Evolutionary conservation across 306 rosid genomes (phyloP), one percentile per base, ranked within the genome.

Genomic region (Senna siamea): DNA sequence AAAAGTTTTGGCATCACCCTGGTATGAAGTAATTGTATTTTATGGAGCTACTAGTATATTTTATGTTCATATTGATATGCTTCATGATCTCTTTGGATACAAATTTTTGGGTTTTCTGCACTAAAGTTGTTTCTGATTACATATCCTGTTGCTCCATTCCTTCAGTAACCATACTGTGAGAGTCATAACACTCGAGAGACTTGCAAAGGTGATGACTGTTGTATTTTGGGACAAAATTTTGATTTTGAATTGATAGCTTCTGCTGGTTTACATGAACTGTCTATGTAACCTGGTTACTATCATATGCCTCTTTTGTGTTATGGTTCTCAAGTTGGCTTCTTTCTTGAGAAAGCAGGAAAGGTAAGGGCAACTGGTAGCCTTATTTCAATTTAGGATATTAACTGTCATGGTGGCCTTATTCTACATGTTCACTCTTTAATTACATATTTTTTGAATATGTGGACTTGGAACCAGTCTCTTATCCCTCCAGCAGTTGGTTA

Each of bases 1-100:
- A 89, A 76, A 93, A 91, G 88, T 91, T 93, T 85, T 93, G 98
- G 97, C 97, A 88, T 72, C 89, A 89, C 53, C 97, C 97, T 86
- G 98, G 98, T 93, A 88, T 69, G 70, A 55, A 76, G 37, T 76
- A 58, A 35, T 38, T 30, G 50, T 11, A 59, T 70, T 57, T 73
- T 64, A 55, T 43, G 66, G 7, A 51, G 47, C 38, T 22, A 28
- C 70, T 60, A n/a, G n/a, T n/a, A 12, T 67, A 11, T 70, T 46
- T 22, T 69, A 70, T 34, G 60, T 65, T 48, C 6, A 17, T 52
- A 53, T 60, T 74, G 61, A 48, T 15, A 22, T 75, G 37, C 14
- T 70, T 57, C 54, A 50, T 58, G 48, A 58, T 76, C 61, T 62
- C 34, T 37, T 47, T 74, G 41, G 40, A 51, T 79, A 69, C 72